Percentiles rank a stretch among this genome's conserved stretches.
Conservation (phyloP, 352 stramenopile species). For the Thraustochytrium sp. region DNA sequence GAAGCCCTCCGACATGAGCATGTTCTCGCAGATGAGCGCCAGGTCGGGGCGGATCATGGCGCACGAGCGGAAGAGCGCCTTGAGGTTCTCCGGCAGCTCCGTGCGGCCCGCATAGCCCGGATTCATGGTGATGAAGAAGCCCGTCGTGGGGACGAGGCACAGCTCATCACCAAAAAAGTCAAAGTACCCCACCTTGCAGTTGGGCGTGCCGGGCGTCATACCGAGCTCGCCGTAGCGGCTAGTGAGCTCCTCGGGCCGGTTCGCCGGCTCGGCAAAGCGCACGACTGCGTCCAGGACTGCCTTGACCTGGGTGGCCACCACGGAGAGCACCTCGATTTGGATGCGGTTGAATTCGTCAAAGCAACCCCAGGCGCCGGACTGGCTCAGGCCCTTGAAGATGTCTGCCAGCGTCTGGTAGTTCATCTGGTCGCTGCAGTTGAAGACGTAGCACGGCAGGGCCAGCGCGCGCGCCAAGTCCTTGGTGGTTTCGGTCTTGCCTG, state of each 20-base stretch:
- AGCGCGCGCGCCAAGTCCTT: constrained; percentile 98
- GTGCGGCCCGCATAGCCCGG: constrained; percentile 96
- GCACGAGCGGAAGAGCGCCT: constrained; percentile 97
- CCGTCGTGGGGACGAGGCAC: constrained; percentile 89
- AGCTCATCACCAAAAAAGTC: constrained; percentile 58
- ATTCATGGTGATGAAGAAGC: constrained; percentile 99
- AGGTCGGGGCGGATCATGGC: constrained; percentile 98
- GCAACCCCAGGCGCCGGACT: constrained; percentile 98
- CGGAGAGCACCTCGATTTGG: constrained; percentile 96
- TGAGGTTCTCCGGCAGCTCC: constrained; percentile 95
- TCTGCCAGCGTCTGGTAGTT: constrained; percentile 99
- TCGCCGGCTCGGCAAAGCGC: constrained; percentile 77
- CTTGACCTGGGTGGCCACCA: constrained; percentile 99
- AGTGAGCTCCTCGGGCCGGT: constrained; percentile 89
- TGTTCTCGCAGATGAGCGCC: constrained; percentile 98
- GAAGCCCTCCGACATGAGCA: constrained; percentile 99
- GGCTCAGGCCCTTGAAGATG: constrained; percentile 98
- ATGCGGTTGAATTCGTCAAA: constrained; percentile 99
- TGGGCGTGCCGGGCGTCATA: constrained; percentile 69
- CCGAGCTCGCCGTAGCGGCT: constrained; percentile 64
- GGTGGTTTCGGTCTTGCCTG: constrained; percentile 99
- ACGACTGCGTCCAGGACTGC: constrained; percentile 94
- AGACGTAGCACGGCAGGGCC: constrained; percentile 98
- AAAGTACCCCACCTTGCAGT: constrained; percentile 71
- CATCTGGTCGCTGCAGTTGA: constrained; percentile 99